Conservation (phyloP, 2,329 filamentous ascomycete species). For the Cyphellophora attinorum region DNA sequence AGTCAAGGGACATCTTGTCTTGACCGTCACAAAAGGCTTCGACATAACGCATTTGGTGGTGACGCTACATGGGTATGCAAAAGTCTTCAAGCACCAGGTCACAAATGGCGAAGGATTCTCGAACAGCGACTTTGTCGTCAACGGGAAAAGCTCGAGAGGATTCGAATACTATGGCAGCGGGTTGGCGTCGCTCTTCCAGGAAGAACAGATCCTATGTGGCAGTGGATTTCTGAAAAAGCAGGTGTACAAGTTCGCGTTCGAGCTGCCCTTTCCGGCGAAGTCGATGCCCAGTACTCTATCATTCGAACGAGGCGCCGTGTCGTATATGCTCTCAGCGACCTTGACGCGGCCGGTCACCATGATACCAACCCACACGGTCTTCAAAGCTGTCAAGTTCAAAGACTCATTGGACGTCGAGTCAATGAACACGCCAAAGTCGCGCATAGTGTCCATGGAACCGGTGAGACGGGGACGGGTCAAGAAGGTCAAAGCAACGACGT, state of each 20-base stretch:
- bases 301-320: slow-evolving; percentile 92
- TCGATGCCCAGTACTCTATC: slow-evolving; percentile 78
- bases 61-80: slow-evolving; percentile 54
- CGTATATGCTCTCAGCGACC: slow-evolving; percentile 83
- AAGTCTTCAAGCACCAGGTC: slow-evolving; percentile 55
- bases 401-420: slow-evolving; percentile 79
- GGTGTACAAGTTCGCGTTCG: slow-evolving; percentile 58
- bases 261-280: slow-evolving; percentile 51
- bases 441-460: slow-evolving; percentile 79
- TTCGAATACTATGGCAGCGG: slow-evolving; percentile 54
- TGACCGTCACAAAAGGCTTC: slow-evolving; percentile 51
- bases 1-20: slow-evolving; percentile 50
- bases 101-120: slow-evolving; percentile 45
- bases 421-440: slow-evolving; percentile 63
- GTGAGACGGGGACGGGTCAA: slow-evolving; percentile 60
- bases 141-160: slow-evolving; percentile 43
- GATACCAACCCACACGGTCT: slow-evolving; percentile 66
- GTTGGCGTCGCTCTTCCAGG: slow-evolving; percentile 54
- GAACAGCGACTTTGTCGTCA: slow-evolving; percentile 40
- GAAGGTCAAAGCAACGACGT: slow-evolving; percentile 36
- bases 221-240: slow-evolving; percentile 54
- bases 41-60: slow-evolving; percentile 56
- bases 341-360: slow-evolving; percentile 83
- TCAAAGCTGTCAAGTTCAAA: slow-evolving; percentile 67
- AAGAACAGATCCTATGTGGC: slow-evolving; percentile 55